Percentiles rank a stretch among this genome's conserved stretches.
Conservation (phyloP, 768 basidiomycete genomes). For the Atractiella rhizophila region DNA sequence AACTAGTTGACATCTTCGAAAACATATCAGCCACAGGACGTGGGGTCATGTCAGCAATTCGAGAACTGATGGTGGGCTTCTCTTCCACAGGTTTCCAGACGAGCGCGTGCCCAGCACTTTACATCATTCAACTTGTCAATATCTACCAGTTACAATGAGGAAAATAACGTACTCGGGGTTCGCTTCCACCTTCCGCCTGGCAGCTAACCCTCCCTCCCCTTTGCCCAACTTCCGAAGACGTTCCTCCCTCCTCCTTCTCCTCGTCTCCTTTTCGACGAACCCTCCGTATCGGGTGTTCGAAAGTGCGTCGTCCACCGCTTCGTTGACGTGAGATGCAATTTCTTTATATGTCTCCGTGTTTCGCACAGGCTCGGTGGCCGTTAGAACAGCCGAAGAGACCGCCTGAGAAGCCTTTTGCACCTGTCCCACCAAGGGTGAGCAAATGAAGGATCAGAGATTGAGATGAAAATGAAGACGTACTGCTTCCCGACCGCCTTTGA, state of each 20-base stretch:
- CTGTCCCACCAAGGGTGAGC: constrained; percentile 23
- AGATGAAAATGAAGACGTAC: neutral
- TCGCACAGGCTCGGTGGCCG: constrained; percentile 85
- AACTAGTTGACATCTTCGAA: constrained; percentile 29
- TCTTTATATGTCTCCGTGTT: constrained; percentile 87
- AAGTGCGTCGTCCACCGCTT: constrained; percentile 79
- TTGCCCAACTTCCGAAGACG: constrained; percentile 68
- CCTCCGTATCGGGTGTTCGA: constrained; percentile 71
- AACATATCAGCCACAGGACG: neutral
- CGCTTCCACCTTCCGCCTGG: constrained; percentile 31
- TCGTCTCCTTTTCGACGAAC: constrained; percentile 50
- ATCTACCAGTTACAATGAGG: neutral
- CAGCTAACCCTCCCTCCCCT: constrained; percentile 25
- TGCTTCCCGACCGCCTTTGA: constrained; percentile 47
- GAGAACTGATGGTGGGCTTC: too few species aligned
- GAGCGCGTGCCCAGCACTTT: too few species aligned
- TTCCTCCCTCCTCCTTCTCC: constrained; percentile 49
- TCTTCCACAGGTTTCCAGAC: too few species aligned
- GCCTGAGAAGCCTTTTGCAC: constrained; percentile 64
- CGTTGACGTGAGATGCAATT: constrained; percentile 61
- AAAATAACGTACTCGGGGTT: constrained; percentile 47
- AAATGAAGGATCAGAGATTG: neutral
- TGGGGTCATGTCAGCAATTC: neutral
- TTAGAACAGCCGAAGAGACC: constrained; percentile 57
- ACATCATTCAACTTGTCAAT: too few species aligned